Conservation (phyloP, 257 asterid genomes). For the Coffea eugenioides region DNA sequence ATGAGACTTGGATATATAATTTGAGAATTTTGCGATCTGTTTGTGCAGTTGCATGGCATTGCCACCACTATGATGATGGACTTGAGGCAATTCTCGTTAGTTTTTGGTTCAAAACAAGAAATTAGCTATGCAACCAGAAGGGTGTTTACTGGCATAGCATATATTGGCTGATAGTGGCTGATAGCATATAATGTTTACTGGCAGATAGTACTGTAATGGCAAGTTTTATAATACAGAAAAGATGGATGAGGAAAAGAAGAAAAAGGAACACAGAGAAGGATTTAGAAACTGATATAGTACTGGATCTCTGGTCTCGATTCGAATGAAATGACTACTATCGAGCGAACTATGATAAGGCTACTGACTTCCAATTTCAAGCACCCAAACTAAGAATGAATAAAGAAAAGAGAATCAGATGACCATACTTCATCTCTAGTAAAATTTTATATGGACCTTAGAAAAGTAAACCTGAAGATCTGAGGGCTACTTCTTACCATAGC, state of each 20-base stretch:
- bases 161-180: too few species aligned
- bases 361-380: neutral
- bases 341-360: neutral
- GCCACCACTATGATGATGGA: neutral
- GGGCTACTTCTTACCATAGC: constrained; percentile 69
- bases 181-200: too few species aligned
- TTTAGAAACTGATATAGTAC: neutral
- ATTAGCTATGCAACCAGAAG: neutral
- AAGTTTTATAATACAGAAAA: neutral
- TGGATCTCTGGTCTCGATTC: neutral
- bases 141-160: too few species aligned
- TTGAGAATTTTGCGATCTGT: neutral
- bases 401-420: neutral
- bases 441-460: neutral
- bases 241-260: neutral
- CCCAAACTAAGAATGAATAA: neutral
- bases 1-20: neutral
- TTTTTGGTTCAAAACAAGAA: neutral
- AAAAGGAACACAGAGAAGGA: neutral
- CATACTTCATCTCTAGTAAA: neutral
- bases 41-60: neutral
- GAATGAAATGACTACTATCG: neutral
- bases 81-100: neutral
- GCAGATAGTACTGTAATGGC: neutral
- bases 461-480: neutral